Percentiles rank a stretch among this genome's conserved stretches.
These are phyloP conservation scores for Trypanosoma grayi DNA, from an alignment of 208 protist species.

Conservation along the genomic window DNA sequence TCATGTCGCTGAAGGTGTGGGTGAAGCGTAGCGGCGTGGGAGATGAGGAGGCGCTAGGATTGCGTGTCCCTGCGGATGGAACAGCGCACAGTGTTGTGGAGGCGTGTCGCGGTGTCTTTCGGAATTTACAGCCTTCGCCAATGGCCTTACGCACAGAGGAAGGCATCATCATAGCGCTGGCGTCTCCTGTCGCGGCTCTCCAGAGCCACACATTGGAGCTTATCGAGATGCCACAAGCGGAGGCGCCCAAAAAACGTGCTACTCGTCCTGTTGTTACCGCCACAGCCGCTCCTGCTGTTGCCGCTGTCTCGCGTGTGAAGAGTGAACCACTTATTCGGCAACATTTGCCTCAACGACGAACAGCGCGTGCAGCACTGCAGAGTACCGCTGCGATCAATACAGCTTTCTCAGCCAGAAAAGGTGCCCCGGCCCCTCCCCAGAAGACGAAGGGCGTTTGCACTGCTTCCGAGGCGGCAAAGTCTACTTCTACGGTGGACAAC, in stretches of 20 bases:
- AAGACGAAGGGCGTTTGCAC: neutral
- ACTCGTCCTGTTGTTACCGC: neutral
- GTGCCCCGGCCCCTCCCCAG: neutral
- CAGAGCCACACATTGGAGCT: slow-evolving; percentile 20
- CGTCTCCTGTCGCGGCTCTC: slow-evolving; percentile 16
- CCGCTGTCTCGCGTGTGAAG: neutral
- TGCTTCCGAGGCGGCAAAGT: neutral
- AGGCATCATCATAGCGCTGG: slow-evolving; percentile 19
- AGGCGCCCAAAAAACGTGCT: neutral
- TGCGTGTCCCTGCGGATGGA: slow-evolving; percentile 16
- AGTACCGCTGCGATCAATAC: neutral
- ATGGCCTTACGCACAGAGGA: slow-evolving; percentile 19
- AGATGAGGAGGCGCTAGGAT: slow-evolving; percentile 24
- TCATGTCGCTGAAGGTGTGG: slow-evolving; percentile 30
- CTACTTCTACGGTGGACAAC: neutral
- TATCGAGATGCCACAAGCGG: neutral
- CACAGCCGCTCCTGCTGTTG: neutral
- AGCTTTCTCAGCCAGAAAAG: neutral
- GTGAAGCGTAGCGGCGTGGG: slow-evolving; percentile 16
- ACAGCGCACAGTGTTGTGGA: slow-evolving; percentile 24
- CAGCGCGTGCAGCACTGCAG: neutral
- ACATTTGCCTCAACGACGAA: neutral
- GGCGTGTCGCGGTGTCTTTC: slow-evolving; percentile 16
- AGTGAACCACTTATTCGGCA: neutral
- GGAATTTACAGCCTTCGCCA: neutral